Conservation (phyloP, 2,329 filamentous ascomycete species). For the Emergomyces orientalis region DNA sequence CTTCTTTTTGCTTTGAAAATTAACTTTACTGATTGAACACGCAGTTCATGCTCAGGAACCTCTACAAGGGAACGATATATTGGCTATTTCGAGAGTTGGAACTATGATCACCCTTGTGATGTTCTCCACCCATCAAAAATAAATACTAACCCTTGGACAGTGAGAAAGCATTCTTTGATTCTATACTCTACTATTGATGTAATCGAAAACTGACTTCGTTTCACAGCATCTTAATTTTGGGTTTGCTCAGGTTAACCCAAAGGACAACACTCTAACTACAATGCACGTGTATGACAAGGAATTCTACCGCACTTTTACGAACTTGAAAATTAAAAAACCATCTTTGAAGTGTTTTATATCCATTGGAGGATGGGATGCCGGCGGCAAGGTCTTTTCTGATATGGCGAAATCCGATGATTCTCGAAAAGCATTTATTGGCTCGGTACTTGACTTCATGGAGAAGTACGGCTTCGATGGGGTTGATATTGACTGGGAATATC, state of each 20-base stretch:
- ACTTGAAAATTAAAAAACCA: conserved; percentile 7
- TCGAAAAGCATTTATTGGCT: conserved; percentile 12
- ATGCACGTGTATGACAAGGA: conserved; percentile 3
- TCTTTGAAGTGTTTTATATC: conserved; percentile 11
- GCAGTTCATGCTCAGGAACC: conserved; percentile 4
- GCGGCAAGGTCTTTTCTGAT: conserved; percentile 7
- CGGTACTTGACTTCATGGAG: conserved; percentile 9
- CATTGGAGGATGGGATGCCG: conserved; percentile 11
- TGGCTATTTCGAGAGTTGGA: conserved; percentile 32
- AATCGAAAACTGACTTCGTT: conserved; percentile 8
- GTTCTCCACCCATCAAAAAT: conserved; percentile 9
- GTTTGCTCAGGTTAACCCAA: conserved; percentile 24
- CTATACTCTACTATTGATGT: background rate
- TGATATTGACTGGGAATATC: conserved; percentile 19
- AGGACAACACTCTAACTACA: background rate
- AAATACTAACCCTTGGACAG: conserved; percentile 10
- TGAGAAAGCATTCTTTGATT: conserved; percentile 4
- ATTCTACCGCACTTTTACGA: conserved; percentile 7
- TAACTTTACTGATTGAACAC: conserved; percentile 6
- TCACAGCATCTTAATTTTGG: conserved; percentile 27
- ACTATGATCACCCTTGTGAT: conserved; percentile 9
- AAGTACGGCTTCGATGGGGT: conserved; percentile 13
- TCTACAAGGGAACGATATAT: conserved; percentile 17
- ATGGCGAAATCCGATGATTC: conserved; percentile 1
- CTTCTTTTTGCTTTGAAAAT: background rate